Evolutionary conservation across 1,284 basidiomycete genomes (phyloP).

Genomic region (Cryptococcus wingfieldii): DNA sequence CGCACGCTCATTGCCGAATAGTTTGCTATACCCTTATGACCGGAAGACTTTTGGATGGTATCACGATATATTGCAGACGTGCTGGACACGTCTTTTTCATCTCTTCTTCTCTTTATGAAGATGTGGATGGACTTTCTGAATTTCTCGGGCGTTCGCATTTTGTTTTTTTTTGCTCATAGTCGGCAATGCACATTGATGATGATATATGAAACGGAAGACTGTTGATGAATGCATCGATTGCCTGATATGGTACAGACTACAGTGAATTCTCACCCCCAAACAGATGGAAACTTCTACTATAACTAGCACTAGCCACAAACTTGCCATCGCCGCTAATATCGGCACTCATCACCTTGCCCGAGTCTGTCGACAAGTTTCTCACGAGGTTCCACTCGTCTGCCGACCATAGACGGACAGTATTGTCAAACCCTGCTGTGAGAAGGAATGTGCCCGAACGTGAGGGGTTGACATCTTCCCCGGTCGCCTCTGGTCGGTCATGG

Average conservation of each 20-base stretch:
- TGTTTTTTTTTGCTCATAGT: too few relatives aligned
- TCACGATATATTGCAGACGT: too few relatives aligned
- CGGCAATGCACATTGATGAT: too few relatives aligned
- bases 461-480: conserved; percentile 39
- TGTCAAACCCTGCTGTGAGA: conserved; percentile 91
- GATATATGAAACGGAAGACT: too few relatives aligned
- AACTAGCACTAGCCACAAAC: conserved; percentile 82
- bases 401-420: conserved; percentile 91
- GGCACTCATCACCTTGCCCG: conserved; percentile 97
- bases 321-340: conserved; percentile 80
- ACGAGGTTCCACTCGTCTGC: conserved; percentile 97
- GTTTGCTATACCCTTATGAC: too few relatives aligned
- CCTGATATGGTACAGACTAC: conserved; percentile 11
- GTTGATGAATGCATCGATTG: too few relatives aligned
- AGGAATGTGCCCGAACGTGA: conserved; percentile 81
- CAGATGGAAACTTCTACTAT: conserved; percentile 88
- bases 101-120: background rate
- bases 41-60: too few relatives aligned
- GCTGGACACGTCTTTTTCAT: too few relatives aligned
- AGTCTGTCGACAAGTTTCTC: conserved; percentile 81
- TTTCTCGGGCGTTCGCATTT: background rate
- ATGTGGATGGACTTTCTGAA: background rate
- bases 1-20: too few relatives aligned
- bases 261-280: conserved; percentile 62
- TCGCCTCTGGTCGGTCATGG: conserved; percentile 32